These are phyloP conservation scores for Achaetomium macrosporum DNA, from an alignment of 2,329 filamentous ascomycete species.

Conservation along the genomic window DNA sequence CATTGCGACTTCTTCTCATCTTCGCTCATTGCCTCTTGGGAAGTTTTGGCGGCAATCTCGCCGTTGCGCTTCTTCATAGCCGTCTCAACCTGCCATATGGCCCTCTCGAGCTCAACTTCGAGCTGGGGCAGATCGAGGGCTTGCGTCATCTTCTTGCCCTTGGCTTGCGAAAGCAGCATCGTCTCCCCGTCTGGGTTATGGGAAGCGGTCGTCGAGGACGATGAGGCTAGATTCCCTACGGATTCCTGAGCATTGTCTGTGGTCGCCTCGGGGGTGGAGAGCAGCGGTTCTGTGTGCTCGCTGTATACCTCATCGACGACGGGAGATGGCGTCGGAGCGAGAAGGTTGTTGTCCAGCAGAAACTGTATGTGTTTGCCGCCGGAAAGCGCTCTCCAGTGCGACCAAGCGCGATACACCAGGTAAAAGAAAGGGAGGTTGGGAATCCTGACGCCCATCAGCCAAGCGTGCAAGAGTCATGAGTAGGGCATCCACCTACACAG, in stretches of 20 bases:
- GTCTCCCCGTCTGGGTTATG: slow-evolving; percentile 35
- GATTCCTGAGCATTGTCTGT: slow-evolving; percentile 16
- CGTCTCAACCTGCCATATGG: slow-evolving; percentile 65
- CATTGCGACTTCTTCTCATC: slow-evolving; percentile 21
- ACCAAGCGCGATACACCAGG: slow-evolving; percentile 83
- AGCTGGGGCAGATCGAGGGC: slow-evolving; percentile 63
- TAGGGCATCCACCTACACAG: slow-evolving; percentile 57
- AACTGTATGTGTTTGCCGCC: slow-evolving; percentile 83
- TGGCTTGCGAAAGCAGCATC: slow-evolving; percentile 34
- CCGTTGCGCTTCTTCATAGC: slow-evolving; percentile 36
- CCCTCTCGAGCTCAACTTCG: slow-evolving; percentile 66
- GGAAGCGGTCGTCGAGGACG: neutral
- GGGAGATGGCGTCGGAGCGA: slow-evolving; percentile 59
- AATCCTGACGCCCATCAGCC: slow-evolving; percentile 32
- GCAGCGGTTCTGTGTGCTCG: slow-evolving; percentile 24
- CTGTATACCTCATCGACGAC: slow-evolving; percentile 70
- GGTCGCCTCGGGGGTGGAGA: slow-evolving; percentile 26
- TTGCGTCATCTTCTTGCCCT: slow-evolving; percentile 34
- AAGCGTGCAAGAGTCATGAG: slow-evolving; percentile 37
- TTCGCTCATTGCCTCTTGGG: slow-evolving; percentile 9
- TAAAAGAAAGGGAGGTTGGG: slow-evolving; percentile 98
- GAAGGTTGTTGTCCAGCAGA: slow-evolving; percentile 66
- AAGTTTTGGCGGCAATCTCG: slow-evolving; percentile 16
- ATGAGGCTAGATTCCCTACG: slow-evolving; percentile 21
- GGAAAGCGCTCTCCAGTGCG: slow-evolving; percentile 78